A percentile compares a stretch with the other conserved stretches of the same genome.
phyloP scores from a whole-genome alignment of 371 early-diverging fungal genomes.

The Phascolomyces articulosus region DNA sequence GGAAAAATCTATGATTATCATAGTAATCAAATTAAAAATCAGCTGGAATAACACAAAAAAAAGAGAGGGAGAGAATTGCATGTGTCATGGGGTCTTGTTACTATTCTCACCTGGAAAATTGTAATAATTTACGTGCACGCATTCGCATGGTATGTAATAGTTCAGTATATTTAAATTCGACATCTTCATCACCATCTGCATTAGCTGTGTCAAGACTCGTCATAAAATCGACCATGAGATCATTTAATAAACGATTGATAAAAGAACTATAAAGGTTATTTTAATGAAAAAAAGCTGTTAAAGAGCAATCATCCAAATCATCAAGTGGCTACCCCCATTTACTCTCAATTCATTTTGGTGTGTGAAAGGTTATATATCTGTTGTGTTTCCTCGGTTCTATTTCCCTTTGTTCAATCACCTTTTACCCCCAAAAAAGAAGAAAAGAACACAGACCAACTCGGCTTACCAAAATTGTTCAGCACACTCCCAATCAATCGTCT shows the following conservation, averaged over 20 bases:
- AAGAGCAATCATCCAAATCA: no score
- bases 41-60: neutral
- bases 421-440: neutral
- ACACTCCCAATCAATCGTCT: slow-evolving; percentile 73
- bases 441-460: neutral
- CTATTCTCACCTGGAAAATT: slow-evolving; percentile 56
- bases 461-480: slow-evolving; percentile 78
- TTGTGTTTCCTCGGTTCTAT: no score
- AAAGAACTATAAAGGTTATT: slow-evolving; percentile 26
- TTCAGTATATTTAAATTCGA: slow-evolving; percentile 57
- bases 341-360: no score
- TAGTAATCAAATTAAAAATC: neutral
- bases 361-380: no score
- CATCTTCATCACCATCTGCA: slow-evolving; percentile 32
- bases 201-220: slow-evolving; percentile 26
- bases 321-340: no score
- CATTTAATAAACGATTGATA: slow-evolving; percentile 43
- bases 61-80: neutral
- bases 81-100: neutral
- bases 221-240: slow-evolving; percentile 50
- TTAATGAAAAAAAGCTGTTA: no score
- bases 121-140: slow-evolving; percentile 65
- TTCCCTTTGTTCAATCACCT: neutral
- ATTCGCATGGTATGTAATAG: slow-evolving; percentile 66
- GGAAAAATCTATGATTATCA: slow-evolving; percentile 52